phyloP scores from a whole-genome alignment of 2,329 filamentous ascomycete genomes.

The Ophiocordyceps robertsii region DNA sequence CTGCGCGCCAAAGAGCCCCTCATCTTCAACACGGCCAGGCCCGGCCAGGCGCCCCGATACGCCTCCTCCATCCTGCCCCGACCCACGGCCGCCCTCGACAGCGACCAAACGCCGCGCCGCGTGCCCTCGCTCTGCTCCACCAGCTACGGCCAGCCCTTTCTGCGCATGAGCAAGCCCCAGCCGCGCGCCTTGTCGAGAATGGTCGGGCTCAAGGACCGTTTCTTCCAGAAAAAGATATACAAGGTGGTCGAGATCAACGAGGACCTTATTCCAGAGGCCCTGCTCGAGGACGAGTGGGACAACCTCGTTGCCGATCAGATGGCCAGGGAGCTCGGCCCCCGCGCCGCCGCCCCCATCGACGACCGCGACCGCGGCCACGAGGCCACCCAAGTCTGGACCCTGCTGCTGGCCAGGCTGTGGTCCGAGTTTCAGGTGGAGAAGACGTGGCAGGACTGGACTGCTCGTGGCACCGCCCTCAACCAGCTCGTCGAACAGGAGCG shows the following conservation, averaged over 20 bases:
- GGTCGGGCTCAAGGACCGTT: conserved; percentile 35
- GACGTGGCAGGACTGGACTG: conserved; percentile 24
- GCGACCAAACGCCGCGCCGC: conserved; percentile 12
- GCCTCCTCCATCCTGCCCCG: conserved; percentile 30
- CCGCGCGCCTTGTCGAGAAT: conserved; percentile 42
- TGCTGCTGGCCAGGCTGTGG: conserved; percentile 19
- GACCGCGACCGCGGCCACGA: background rate
- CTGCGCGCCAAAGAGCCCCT: conserved; percentile 12
- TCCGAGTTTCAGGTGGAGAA: conserved; percentile 15
- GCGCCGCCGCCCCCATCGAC: no score
- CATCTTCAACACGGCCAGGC: conserved; percentile 18
- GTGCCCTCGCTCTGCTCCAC: conserved; percentile 43
- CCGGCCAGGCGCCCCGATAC: conserved; percentile 30
- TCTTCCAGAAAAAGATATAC: conserved; percentile 27
- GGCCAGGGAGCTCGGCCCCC: background rate
- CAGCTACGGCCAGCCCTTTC: conserved; percentile 44
- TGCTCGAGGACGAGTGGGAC: conserved; percentile 38
- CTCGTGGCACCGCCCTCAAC: conserved; percentile 25
- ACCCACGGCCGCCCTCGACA: conserved; percentile 29
- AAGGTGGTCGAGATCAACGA: conserved; percentile 24
- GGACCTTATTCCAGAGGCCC: conserved; percentile 15
- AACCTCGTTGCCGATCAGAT: conserved; percentile 16
- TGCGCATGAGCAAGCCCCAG: conserved; percentile 56
- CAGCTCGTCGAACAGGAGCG: conserved; percentile 26
- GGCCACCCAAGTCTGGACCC: conserved; percentile 6